Evolutionary conservation across 768 basidiomycete species (phyloP), one percentile per base, ranked within the genome.

Genomic region (Coprinopsis marcescibilis): DNA sequence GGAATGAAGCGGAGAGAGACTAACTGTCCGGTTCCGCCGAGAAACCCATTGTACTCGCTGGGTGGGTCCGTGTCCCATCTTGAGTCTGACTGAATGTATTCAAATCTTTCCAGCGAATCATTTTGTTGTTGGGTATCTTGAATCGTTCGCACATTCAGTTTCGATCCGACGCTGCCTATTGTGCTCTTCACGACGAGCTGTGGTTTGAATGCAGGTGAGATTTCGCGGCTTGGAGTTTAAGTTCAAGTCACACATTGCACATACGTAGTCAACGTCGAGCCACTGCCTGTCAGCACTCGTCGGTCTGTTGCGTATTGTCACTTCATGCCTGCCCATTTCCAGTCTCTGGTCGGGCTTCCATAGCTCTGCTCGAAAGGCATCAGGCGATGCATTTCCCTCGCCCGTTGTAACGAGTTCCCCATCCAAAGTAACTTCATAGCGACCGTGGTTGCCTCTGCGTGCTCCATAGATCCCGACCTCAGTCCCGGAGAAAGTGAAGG

Each of bases 391-490:
- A 10, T 47, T 34, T 11, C 73, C 71, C 43, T 61, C 63, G 15
- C 49, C 44, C 21, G 47, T 34, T 14, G 61, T 47, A 30, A 55
- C 66, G 20, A 45, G 47, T 7, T 29, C 52, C 24, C 61, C 50
- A 57, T 80, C 77, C 1, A 79, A 55, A 26, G 59, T 55, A 34
- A 78, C 65, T 20, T 60, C 58, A 51, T 66, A 80, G 5, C 44
- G 52, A 0, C 78, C 76, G 52, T 78, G 76, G 46, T 77, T 76
- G 3, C 43, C 30, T n/a, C 76, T 64, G 40, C 72, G 70, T 2
- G 76, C 70, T 7, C 79, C 79, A 49, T 67, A 78, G 6, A 80
- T 57, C 61, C 68, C 67, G n/a, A 80, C 56, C 3, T 63, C 68
- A 10, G 70, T 75, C 11, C 78, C 78, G 41, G 73, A 73, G 63